Evolutionary conservation across 164 flowering plant species (phyloP), one percentile per base, ranked within the genome.

Genomic region (Kingdonia uniflora): DNA sequence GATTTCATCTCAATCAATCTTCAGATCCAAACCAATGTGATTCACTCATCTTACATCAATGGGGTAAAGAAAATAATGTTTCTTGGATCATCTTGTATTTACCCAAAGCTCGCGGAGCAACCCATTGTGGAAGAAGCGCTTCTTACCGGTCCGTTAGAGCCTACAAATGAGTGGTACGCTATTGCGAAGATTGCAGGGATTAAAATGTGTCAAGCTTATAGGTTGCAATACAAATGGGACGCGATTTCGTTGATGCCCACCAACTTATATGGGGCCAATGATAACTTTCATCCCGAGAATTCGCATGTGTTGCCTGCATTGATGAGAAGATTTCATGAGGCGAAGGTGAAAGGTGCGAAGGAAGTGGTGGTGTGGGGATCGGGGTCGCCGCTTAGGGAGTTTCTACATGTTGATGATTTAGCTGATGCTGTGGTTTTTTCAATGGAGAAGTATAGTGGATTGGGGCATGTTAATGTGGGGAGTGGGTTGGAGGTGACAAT

Each of bases 291-390:
- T 39, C 92, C 87, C 0, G 90, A 91, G 60, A 91, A 91, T 60
- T 91, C 96, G 0, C 98, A 91, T 43, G 98, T 91, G 10, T 64
- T 91, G 65, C 97, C 98, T 0, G 98, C 86, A 1, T 58, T 91
- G 82, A 77, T 85, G 71, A 64, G 97, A 64, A 57, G 96, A 67
- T 91, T 91, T 61, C 97, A 91, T 43, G 85, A 81, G 61, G 95
- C 97, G 0, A 91, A 87, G 71, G 73, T 71, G 19, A 48, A 64
- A 20, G 73, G 71, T 0, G 81, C 75, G 1, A 75, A 81, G 59
- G 88, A 76, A 55, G 97, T 91, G 57, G 87, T 85, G 45, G 96
- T 91, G 14, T 91, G 98, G 96, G 98, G 98, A 19, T 71, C 76
- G 0, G 98, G 96, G 12, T 75, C 77, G 19, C 97, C 97, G 1